Evolutionary conservation across 345 rosid genomes (phyloP).

Genomic region (Chamaenerion angustifolium): DNA sequence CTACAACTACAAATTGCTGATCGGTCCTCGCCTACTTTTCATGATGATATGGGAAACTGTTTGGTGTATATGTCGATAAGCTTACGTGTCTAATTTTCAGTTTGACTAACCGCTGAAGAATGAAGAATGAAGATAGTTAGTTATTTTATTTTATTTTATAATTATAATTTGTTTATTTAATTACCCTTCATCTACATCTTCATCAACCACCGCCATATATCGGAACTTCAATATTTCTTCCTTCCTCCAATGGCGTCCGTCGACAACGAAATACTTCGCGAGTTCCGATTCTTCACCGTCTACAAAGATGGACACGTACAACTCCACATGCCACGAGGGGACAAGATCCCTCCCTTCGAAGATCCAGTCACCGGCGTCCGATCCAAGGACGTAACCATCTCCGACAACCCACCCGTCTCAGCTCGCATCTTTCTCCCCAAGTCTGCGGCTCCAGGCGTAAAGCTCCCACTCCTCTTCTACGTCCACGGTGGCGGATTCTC

Average conservation of each 20-base stretch:
- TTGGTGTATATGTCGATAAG: too few species aligned
- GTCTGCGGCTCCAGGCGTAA: conserved; percentile 1
- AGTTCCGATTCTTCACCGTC: conserved; percentile 20
- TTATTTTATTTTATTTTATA: too few species aligned
- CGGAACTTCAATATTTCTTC: too few species aligned
- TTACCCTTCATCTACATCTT: too few species aligned
- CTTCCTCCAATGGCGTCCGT: conserved; percentile 8
- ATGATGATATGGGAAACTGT: too few species aligned
- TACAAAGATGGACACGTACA: conserved; percentile 10
- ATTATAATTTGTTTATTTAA: too few species aligned
- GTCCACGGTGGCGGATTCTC: conserved; percentile 20
- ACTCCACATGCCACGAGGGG: not conserved
- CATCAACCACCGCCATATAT: too few species aligned
- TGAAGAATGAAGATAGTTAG: too few species aligned
- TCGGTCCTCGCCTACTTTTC: too few species aligned
- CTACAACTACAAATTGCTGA: too few species aligned
- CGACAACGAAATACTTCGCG: conserved; percentile 10
- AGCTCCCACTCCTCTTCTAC: conserved; percentile 17
- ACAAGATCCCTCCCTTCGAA: conserved; percentile 8
- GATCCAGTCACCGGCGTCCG: conserved; percentile 11
- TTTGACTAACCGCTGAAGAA: too few species aligned
- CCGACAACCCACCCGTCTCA: conserved; percentile 15
- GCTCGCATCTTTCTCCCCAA: conserved; percentile 19
- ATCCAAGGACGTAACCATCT: conserved; percentile 13
- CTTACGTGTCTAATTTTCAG: too few species aligned